These are phyloP conservation scores for Guyanaporus albipodus DNA, from an alignment of 768 basidiomycete species.

Conservation along the genomic window DNA sequence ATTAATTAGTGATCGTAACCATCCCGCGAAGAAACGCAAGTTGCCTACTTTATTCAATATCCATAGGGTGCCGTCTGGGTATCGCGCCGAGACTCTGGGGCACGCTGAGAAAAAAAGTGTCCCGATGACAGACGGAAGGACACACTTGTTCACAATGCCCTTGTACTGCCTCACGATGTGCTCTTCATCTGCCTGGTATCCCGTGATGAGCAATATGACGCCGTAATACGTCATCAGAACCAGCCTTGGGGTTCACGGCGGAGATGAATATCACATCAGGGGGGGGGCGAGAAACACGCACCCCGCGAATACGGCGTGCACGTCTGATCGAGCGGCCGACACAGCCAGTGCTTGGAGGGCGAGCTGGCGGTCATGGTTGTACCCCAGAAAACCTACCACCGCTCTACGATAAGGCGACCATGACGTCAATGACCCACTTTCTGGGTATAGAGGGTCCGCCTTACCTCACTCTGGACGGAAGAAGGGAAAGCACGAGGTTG, in stretches of 20 bases:
- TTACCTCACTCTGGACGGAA: conserved; percentile 69
- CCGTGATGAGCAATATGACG: conserved; percentile 62
- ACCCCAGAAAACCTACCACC: conserved; percentile 74
- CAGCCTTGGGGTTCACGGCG: conserved; percentile 41
- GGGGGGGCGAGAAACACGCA: conserved; percentile 30
- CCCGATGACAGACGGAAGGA: background rate
- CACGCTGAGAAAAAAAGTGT: background rate
- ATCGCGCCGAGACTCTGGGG: conserved; percentile 49
- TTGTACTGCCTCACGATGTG: conserved; percentile 60
- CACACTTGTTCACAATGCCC: conserved; percentile 60
- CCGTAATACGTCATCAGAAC: conserved; percentile 80
- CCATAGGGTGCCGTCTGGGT: conserved; percentile 70
- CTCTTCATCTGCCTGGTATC: conserved; percentile 72
- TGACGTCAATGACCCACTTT: background rate
- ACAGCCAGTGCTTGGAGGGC: conserved; percentile 68
- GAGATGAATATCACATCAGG: background rate
- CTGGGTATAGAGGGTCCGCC: conserved; percentile 14
- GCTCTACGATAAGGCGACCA: conserved; percentile 41
- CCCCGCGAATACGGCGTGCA: conserved; percentile 77
- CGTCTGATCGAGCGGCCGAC: conserved; percentile 61
- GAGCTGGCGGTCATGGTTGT: conserved; percentile 64
- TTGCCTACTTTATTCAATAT: conserved; percentile 58
- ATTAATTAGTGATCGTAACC: background rate
- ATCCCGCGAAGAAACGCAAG: background rate
- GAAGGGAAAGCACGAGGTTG: conserved; percentile 73